These are phyloP conservation scores for Claviceps digitariae DNA, from an alignment of 2,329 filamentous ascomycete genomes.

Conservation along the genomic window DNA sequence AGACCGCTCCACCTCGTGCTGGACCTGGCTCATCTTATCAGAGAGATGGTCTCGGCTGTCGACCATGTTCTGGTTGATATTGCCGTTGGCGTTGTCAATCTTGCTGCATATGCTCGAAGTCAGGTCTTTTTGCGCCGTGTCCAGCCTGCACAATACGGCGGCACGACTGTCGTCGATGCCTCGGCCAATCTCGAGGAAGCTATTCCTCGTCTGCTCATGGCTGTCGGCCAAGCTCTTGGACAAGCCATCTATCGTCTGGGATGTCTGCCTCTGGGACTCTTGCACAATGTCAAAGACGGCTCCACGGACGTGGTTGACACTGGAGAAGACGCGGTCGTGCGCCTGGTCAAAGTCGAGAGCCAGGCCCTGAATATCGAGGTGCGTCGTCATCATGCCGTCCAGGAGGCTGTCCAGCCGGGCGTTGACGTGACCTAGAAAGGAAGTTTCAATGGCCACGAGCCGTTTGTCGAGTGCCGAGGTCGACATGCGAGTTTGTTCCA, in stretches of 20 bases:
- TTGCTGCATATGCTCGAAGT: background rate
- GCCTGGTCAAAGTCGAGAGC: background rate
- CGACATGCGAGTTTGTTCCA: background rate
- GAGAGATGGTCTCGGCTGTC: background rate
- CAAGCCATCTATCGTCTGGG: background rate
- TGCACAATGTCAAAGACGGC: background rate
- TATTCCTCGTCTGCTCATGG: background rate
- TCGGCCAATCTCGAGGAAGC: background rate
- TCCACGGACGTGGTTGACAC: background rate
- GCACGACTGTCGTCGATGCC: background rate
- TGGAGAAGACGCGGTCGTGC: background rate
- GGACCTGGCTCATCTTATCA: background rate
- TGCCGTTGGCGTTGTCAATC: constrained; percentile 1
- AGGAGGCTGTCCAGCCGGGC: background rate
- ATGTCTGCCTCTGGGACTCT: background rate
- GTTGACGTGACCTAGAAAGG: background rate
- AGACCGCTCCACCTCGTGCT: constrained; percentile 1
- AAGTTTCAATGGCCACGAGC: background rate
- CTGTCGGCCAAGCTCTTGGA: background rate
- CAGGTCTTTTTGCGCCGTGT: background rate
- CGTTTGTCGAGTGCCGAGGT: background rate
- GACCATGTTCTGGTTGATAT: background rate
- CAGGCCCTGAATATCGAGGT: constrained; percentile 1
- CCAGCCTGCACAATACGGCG: background rate
- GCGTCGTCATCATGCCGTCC: background rate